phyloP scores from a whole-genome alignment of 2,329 filamentous ascomycete genomes.

The Paecilomyces sp. region DNA sequence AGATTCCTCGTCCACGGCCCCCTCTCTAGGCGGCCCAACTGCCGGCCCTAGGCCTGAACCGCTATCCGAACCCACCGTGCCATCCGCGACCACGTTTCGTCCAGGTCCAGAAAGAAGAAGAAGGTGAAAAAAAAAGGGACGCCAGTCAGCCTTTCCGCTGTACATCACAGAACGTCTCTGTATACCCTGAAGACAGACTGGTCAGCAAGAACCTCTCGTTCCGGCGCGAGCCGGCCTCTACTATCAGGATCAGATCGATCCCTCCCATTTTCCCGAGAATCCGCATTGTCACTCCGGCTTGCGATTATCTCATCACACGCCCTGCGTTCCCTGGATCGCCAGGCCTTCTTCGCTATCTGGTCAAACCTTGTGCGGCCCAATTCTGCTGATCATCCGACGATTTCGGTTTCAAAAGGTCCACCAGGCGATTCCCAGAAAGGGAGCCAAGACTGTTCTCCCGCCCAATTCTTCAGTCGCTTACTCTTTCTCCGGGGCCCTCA shows the following conservation, averaged over 20 bases:
- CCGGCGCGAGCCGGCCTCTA: not conserved
- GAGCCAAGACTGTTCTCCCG: not conserved
- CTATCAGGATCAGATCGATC: not conserved
- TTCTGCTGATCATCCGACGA: constrained; percentile 18
- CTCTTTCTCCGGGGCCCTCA: not conserved
- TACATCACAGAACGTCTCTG: not conserved
- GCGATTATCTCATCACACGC: not conserved
- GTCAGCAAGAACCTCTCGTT: not conserved
- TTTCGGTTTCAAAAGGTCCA: not conserved
- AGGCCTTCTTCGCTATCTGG: constrained; percentile 6
- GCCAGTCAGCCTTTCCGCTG: not conserved
- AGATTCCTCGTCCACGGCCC: not conserved
- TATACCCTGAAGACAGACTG: not conserved
- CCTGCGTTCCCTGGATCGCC: constrained; percentile 10
- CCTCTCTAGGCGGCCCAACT: not conserved
- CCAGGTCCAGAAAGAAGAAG: not conserved
- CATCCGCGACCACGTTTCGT: not conserved
- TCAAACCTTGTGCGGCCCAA: constrained; percentile 9
- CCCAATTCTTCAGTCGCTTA: constrained; percentile 1
- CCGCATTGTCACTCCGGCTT: not conserved
- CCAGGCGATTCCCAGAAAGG: not conserved
- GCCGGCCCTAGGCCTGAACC: not conserved
- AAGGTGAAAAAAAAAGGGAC: not conserved
- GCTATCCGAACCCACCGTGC: not conserved
- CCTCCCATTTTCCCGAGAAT: not conserved